A percentile compares a stretch with the other conserved stretches of the same genome.
Conservation (phyloP, 1,284 basidiomycete species). For the Moesziomyces globuligerus region DNA sequence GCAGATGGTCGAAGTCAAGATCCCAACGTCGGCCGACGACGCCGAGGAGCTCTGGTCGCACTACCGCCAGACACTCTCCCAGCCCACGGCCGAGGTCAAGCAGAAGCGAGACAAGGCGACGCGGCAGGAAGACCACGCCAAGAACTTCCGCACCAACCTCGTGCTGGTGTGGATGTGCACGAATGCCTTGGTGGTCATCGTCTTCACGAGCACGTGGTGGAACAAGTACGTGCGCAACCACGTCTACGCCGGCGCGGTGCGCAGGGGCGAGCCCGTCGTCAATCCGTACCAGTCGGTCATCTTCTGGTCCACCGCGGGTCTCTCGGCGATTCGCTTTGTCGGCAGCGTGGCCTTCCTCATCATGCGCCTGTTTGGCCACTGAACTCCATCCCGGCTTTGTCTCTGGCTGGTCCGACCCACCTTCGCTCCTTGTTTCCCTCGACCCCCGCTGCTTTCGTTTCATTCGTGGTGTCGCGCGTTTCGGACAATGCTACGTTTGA, state of each 20-base stretch:
- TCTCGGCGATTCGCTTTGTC: conserved; percentile 46
- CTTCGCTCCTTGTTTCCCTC: no score
- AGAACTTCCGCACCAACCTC: conserved; percentile 88
- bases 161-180: conserved; percentile 77
- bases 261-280: conserved; percentile 30
- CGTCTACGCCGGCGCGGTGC: conserved; percentile 20
- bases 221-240: conserved; percentile 38
- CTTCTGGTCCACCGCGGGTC: conserved; percentile 49
- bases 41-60: conserved; percentile 63
- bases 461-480: no score
- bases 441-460: no score
- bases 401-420: no score
- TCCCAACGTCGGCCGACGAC: conserved; percentile 60
- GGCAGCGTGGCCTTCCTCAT: conserved; percentile 49
- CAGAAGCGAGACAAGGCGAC: conserved; percentile 54
- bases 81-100: conserved; percentile 35
- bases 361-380: conserved; percentile 50
- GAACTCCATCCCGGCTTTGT: no score
- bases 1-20: conserved; percentile 59
- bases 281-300: conserved; percentile 47
- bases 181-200: conserved; percentile 57
- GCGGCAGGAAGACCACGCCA: conserved; percentile 64
- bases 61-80: conserved; percentile 59
- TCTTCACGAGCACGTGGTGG: conserved; percentile 56
- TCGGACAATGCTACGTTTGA: no score